Evolutionary conservation across 208 protist species (phyloP).

Genomic region (Crithidia mellificae): DNA sequence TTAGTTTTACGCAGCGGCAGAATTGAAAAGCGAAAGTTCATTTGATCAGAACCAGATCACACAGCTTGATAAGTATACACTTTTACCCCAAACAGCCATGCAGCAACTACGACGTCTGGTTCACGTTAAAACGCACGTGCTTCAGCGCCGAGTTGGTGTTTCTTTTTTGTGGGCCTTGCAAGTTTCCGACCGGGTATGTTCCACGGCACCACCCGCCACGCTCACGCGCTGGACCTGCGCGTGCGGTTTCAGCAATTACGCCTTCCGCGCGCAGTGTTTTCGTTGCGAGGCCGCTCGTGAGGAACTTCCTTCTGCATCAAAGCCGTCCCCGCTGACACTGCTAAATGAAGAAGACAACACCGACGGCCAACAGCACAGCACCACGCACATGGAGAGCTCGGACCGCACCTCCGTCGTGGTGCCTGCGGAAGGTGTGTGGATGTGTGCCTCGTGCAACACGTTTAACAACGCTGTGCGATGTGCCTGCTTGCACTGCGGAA

Average conservation of each 20-base stretch:
- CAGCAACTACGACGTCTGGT: constrained; percentile 1
- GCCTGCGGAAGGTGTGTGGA: constrained; percentile 20
- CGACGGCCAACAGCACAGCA: not conserved
- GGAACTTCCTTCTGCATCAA: not conserved
- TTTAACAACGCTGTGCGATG: constrained; percentile 24
- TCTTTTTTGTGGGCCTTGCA: not conserved
- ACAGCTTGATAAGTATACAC: no score
- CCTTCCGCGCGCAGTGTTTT: constrained; percentile 63
- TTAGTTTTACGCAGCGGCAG: no score
- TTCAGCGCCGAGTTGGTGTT: not conserved
- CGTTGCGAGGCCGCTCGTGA: constrained; percentile 44
- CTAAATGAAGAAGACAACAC: constrained; percentile 1
- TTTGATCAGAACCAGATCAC: no score
- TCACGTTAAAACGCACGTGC: not conserved
- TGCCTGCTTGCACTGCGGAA: constrained; percentile 21
- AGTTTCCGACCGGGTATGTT: not conserved
- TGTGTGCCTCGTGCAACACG: constrained; percentile 31
- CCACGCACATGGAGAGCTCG: no score
- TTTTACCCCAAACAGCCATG: not conserved
- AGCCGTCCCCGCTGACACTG: constrained; percentile 9
- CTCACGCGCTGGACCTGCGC: constrained; percentile 48
- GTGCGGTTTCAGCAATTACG: constrained; percentile 77
- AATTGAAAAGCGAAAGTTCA: no score
- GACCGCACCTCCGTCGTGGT: not conserved
- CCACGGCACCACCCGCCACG: not conserved